These are phyloP conservation scores for Hypocrella siamensis DNA, from an alignment of 2,329 filamentous ascomycete genomes.

Conservation along the genomic window DNA sequence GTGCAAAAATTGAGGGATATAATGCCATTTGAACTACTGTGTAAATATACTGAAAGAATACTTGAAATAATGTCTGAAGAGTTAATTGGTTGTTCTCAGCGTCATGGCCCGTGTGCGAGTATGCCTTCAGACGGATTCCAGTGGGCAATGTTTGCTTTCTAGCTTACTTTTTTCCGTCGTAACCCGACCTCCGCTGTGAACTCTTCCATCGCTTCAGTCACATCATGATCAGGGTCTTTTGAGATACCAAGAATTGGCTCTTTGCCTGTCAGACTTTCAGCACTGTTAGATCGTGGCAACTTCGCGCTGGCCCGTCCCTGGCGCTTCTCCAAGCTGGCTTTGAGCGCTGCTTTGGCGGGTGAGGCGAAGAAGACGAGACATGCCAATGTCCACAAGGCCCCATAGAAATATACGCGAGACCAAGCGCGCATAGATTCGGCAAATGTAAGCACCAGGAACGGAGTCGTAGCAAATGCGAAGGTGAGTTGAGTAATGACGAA, in stretches of 20 bases:
- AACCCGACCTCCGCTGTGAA: constrained; percentile 56
- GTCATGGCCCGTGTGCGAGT: too few species aligned
- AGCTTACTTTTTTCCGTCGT: constrained; percentile 18
- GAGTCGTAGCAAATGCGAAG: constrained; percentile 68
- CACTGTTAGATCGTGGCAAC: constrained; percentile 34
- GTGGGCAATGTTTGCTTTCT: too few species aligned
- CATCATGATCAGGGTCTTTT: constrained; percentile 56
- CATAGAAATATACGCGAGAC: constrained; percentile 81
- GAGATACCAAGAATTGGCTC: constrained; percentile 64
- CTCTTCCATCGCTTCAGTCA: constrained; percentile 65
- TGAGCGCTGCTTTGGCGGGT: constrained; percentile 50
- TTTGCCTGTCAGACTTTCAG: constrained; percentile 37
- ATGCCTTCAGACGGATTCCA: too few species aligned
- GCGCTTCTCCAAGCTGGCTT: constrained; percentile 42
- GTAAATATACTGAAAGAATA: too few species aligned
- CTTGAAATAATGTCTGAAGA: too few species aligned
- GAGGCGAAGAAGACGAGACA: constrained; percentile 66
- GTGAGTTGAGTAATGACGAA: constrained; percentile 64
- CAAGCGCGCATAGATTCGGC: constrained; percentile 58
- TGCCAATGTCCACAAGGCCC: constrained; percentile 47
- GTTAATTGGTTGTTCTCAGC: background rate
- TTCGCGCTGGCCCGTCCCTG: constrained; percentile 27
- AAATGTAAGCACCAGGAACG: constrained; percentile 73
- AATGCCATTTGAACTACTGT: too few species aligned
- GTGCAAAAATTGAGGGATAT: too few species aligned